Conservation (phyloP, 495 filamentous ascomycete species). For the Penicillium longicatenatum region DNA sequence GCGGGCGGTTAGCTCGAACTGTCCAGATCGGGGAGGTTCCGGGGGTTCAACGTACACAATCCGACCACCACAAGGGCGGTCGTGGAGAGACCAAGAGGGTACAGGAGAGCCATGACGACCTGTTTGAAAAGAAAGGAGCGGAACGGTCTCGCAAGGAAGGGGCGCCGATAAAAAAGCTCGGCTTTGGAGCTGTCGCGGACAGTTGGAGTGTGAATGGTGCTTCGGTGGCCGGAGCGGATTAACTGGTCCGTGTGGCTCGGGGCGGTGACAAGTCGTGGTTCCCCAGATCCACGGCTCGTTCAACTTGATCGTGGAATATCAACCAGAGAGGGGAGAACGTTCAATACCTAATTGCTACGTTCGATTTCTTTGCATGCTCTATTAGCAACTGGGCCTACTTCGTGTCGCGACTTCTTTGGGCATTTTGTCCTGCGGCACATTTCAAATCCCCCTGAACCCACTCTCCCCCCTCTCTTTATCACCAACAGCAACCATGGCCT, state of each 20-base stretch:
- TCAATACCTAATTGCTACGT: background rate
- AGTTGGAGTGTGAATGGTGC: slow-evolving; percentile 25
- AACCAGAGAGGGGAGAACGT: slow-evolving; percentile 6
- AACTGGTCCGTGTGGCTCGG: slow-evolving; percentile 22
- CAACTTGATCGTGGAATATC: slow-evolving; percentile 16
- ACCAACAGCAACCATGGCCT: slow-evolving; percentile 50
- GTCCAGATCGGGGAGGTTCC: slow-evolving; percentile 13
- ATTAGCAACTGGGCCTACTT: background rate
- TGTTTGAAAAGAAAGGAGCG: slow-evolving; percentile 30
- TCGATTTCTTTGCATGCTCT: slow-evolving; percentile 2
- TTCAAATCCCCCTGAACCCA: slow-evolving; percentile 24
- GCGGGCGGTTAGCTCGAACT: slow-evolving; percentile 35
- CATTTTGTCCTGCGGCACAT: slow-evolving; percentile 4
- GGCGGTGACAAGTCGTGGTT: slow-evolving; percentile 26
- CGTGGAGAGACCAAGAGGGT: slow-evolving; percentile 69
- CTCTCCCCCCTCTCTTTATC: slow-evolving; percentile 18
- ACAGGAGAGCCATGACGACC: slow-evolving; percentile 55
- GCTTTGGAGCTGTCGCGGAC: slow-evolving; percentile 13
- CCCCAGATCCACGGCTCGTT: slow-evolving; percentile 28
- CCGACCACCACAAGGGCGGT: slow-evolving; percentile 79
- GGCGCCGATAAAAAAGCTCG: slow-evolving; percentile 22
- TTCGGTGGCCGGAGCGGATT: slow-evolving; percentile 35
- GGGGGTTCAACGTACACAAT: slow-evolving; percentile 65
- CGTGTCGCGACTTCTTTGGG: slow-evolving; percentile 3
- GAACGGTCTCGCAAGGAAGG: slow-evolving; percentile 22